Conservation (phyloP, 371 early-diverging fungal species). For the Haplosporangium sp. region DNA sequence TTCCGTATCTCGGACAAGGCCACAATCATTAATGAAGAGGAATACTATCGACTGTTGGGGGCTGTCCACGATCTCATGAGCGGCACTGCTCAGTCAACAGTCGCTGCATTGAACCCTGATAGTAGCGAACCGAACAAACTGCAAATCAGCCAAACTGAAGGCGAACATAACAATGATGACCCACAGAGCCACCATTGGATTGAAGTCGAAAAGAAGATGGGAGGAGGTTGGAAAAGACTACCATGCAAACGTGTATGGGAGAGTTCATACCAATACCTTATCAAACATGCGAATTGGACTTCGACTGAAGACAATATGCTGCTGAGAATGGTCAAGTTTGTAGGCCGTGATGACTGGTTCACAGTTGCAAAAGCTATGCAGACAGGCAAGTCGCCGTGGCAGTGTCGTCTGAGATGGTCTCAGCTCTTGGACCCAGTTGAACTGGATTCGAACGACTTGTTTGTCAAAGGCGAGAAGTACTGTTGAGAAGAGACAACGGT, state of each 20-base stretch:
- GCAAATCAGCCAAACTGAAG: neutral
- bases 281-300: slow-evolving; percentile 15
- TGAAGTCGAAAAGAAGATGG: slow-evolving; percentile 23
- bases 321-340: slow-evolving; percentile 30
- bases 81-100: neutral
- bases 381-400: slow-evolving; percentile 28
- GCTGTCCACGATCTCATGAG: slow-evolving; percentile 10
- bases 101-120: neutral
- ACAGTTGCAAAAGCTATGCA: slow-evolving; percentile 35
- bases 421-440: slow-evolving; percentile 40
- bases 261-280: slow-evolving; percentile 26
- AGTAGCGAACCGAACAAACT: neutral
- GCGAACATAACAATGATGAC: neutral
- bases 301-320: slow-evolving; percentile 17
- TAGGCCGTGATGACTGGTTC: slow-evolving; percentile 44
- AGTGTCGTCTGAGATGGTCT: slow-evolving; percentile 43
- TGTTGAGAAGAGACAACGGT: neutral
- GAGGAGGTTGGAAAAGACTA: slow-evolving; percentile 28
- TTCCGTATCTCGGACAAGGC: slow-evolving; percentile 40
- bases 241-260: slow-evolving; percentile 49
- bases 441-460: slow-evolving; percentile 2
- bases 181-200: slow-evolving; percentile 22
- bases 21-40: slow-evolving; percentile 22
- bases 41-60: slow-evolving; percentile 23
- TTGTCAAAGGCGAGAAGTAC: slow-evolving; percentile 20